Percentiles rank a stretch among this genome's conserved stretches.
Conservation (phyloP, 75 land plant species). For the Cupressus sempervirens region DNA sequence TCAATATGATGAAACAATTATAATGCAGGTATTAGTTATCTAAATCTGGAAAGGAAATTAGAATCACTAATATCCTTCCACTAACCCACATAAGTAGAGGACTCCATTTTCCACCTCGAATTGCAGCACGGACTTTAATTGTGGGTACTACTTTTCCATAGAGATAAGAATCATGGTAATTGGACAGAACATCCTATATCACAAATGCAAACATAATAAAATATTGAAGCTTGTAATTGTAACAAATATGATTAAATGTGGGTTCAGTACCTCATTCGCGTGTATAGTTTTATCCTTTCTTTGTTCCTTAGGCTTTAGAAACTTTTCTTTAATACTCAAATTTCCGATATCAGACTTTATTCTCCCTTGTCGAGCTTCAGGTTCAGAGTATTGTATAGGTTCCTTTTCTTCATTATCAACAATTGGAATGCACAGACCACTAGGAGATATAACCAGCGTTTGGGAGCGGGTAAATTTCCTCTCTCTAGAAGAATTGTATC, state of each 20-base stretch:
- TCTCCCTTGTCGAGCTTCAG: constrained; percentile 8
- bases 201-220: neutral
- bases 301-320: constrained; percentile 23
- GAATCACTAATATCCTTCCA: neutral
- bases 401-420: constrained; percentile 11
- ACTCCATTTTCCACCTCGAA: constrained; percentile 32
- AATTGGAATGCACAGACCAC: constrained; percentile 22
- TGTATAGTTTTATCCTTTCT: constrained; percentile 24
- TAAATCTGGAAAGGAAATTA: neutral
- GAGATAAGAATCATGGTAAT: constrained; percentile 40
- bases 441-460: constrained; percentile 14
- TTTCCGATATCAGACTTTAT: constrained; percentile 1
- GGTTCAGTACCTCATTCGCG: constrained; percentile 20
- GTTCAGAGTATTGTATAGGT: neutral
- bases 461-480: constrained; percentile 10
- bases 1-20: neutral
- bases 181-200: constrained; percentile 36
- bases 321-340: constrained; percentile 4
- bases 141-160: constrained; percentile 37
- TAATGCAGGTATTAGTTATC: neutral
- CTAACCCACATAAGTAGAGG: constrained; percentile 35
- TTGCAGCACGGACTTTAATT: constrained; percentile 43
- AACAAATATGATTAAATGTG: neutral
- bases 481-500: constrained; percentile 7
- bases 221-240: neutral